Evolutionary conservation across 371 early-diverging fungal genomes (phyloP).

Genomic region (Phascolomyces articulosus): DNA sequence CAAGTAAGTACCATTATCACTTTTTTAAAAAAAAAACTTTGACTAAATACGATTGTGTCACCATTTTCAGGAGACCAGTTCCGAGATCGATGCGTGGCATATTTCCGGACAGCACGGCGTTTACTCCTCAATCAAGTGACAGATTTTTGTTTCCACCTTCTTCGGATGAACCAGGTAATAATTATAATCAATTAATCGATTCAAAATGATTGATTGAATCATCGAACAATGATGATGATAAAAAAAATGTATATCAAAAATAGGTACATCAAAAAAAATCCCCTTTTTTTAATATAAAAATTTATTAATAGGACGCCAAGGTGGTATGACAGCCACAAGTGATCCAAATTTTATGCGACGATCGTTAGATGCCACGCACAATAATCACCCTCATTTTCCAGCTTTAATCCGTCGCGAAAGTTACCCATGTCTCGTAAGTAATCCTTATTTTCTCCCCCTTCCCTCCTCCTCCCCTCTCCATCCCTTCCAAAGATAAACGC

Average conservation of each 20-base stretch:
- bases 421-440: slow-evolving; percentile 38
- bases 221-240: too few species aligned
- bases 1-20: slow-evolving; percentile 6
- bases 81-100: slow-evolving; percentile 38
- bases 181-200: not conserved
- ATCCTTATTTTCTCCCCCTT: not conserved
- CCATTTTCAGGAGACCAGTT: slow-evolving; percentile 23
- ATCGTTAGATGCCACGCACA: slow-evolving; percentile 16
- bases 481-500: too few species aligned
- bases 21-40: not conserved
- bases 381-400: slow-evolving; percentile 16
- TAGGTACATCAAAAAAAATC: too few species aligned
- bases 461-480: not conserved
- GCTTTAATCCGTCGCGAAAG: slow-evolving; percentile 38
- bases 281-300: too few species aligned
- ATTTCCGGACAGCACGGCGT: slow-evolving; percentile 37
- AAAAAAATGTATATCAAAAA: too few species aligned
- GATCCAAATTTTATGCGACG: slow-evolving; percentile 22
- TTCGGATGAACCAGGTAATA: not conserved
- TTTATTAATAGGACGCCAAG: slow-evolving; percentile 3
- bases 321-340: slow-evolving; percentile 4
- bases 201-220: not conserved
- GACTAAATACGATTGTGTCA: slow-evolving; percentile 8
- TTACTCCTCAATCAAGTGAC: slow-evolving; percentile 36
- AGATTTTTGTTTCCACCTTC: slow-evolving; percentile 29